Evolutionary conservation across 2,329 filamentous ascomycete species (phyloP).

Genomic region (Penicillium sp.): DNA sequence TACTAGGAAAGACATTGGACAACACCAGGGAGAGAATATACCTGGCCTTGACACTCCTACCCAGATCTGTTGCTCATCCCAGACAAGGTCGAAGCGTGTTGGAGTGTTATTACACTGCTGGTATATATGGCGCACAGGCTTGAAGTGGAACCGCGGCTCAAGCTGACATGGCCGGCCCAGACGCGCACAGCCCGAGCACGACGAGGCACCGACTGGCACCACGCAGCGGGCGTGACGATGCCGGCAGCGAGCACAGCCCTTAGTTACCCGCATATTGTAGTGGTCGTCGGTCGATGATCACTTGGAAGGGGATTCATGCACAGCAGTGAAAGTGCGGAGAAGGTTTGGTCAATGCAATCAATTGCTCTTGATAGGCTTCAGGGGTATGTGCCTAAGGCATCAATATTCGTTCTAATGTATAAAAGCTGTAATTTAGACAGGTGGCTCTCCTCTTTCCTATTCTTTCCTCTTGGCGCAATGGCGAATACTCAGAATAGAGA

Average conservation of each 20-base stretch:
- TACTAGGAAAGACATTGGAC: neutral
- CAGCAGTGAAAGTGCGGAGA: conserved; percentile 1
- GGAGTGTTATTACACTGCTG: conserved; percentile 12
- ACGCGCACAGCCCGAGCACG: conserved; percentile 15
- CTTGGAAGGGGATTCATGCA: neutral
- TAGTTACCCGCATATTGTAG: conserved; percentile 10
- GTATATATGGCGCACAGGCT: conserved; percentile 17
- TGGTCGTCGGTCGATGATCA: neutral
- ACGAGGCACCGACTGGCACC: conserved; percentile 14
- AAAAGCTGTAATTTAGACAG: no score
- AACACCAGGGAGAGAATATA: neutral
- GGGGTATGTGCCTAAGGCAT: no score
- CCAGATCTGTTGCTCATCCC: conserved; percentile 21
- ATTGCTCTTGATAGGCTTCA: neutral
- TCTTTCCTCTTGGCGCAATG: no score
- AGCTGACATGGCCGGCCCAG: conserved; percentile 17
- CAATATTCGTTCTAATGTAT: no score
- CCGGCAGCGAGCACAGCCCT: conserved; percentile 20
- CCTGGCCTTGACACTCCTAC: conserved; percentile 10
- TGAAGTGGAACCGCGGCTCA: conserved; percentile 20
- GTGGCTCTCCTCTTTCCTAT: no score
- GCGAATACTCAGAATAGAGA: no score
- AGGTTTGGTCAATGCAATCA: neutral
- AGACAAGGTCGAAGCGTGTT: conserved; percentile 15
- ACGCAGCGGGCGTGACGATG: conserved; percentile 20